Evolutionary conservation across 495 filamentous ascomycete species (phyloP), one percentile per base, ranked within the genome.

Genomic region (Oleoguttula mirabilis): DNA sequence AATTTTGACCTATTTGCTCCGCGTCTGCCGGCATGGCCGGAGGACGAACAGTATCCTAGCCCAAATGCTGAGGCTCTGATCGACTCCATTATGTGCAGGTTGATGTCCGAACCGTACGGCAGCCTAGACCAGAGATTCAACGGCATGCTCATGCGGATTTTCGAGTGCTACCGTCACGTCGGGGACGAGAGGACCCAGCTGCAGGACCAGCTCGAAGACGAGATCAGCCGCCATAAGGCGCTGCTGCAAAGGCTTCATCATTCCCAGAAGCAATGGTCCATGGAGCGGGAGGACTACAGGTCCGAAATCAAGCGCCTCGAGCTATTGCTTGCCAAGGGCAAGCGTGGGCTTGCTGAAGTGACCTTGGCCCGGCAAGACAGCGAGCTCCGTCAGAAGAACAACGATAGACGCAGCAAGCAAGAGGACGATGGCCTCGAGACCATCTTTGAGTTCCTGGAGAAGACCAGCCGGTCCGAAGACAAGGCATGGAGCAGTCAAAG

Each of bases 281-380:
- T 31, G 14, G 47, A 51, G 22, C 48, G 55, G 27, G 40, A 47
- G 15, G 43, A 27, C 2, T 60, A 53, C 38, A 45, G 53, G 25
- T 48, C 35, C 1, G 59, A 63, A 35, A 54, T 63, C 28, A 54
- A 55, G 30, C 48, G 60, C 5, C 52, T 61, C 6, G 55, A 61
- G 39, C 21, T 60, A 10, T 19, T 62, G 10, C 52, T 62, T 37
- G 50, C 57, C 12, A 46, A 50, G 33, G 54, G 57, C 16, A 48
- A 54, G 17, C 30, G 47, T 10, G 55, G 58, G 1, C 28, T 62
- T 25, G 37, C 53, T 8, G 55, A 51, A 10, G 49, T 62, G n/a
- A 57, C 58, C 12, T 36, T 48, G 16, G 57, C 56, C 10, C 45
- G 60, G 25, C 57, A 59, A 33, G 50, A 47, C 21, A 60, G 53